Evolutionary conservation across 192 early-diverging fungal genomes (phyloP), one percentile per base, ranked within the genome.

Genomic region (Phlyctochytrium planicorne): DNA sequence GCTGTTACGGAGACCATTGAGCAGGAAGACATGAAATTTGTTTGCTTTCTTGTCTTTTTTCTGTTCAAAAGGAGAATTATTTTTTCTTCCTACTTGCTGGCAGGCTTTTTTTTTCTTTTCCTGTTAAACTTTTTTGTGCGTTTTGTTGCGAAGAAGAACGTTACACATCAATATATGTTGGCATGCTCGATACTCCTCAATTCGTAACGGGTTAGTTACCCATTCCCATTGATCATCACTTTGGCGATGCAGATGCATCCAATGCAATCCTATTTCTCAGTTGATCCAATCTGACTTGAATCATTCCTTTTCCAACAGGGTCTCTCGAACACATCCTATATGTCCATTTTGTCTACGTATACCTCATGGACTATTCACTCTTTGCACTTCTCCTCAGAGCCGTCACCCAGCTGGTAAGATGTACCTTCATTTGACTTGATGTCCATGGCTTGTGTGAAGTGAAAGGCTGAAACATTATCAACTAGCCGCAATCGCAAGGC

Each of bases 321-420:
- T 72, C 65, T 12, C 71, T 75, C 1, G 67, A 75, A 32, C 73
- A 75, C 53, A 20, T 75, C 24, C 68, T 75, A 47, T 75, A 63
- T 32, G 73, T 75, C 0, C 32, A 64, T 40, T 66, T 75, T 25
- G 50, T 52, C 4, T 40, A 70, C 47, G 32, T 71, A 23, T 75
- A 70, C 34, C 53, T 75, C 14, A 10, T 65, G 27, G 73, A 75
- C 67, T 70, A 55, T 30, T 55, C 67, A 1, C 62, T 70, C 29
- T 69, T 70, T 17, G 33, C 30, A n/a, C 60, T 75, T n/a, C 30
- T 60, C 25, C 68, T 75, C 27, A 60, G 73, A 23, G 59, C 66
- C n/a, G 33, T 36, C 17, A 68, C 66, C 12, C 66, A 68, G 57
- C 66, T 68, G 66, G 66, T 68, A 27, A 23, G 12, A 57, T 34